phyloP scores from a whole-genome alignment of 495 filamentous ascomycete genomes.

The Copromyces sp. region DNA sequence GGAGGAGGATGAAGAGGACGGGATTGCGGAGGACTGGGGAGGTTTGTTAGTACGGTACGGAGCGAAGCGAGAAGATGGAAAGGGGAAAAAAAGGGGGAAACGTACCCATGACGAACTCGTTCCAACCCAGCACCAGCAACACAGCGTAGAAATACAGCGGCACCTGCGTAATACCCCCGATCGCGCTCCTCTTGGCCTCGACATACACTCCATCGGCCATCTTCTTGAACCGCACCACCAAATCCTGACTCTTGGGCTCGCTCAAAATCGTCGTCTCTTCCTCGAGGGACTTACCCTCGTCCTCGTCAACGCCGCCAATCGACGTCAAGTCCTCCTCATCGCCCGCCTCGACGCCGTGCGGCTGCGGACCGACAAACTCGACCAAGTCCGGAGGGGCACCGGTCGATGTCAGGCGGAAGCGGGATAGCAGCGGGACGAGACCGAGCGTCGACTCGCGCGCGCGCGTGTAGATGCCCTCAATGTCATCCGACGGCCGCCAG shows the following conservation, averaged over 20 bases:
- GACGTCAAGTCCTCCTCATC: conserved; percentile 83
- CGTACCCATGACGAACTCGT: conserved; percentile 87
- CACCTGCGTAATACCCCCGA: conserved; percentile 89
- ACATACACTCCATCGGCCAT: conserved; percentile 94
- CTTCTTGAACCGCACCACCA: conserved; percentile 94
- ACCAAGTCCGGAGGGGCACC: conserved; percentile 67
- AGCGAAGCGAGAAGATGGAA: not conserved
- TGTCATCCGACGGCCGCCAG: conserved; percentile 95
- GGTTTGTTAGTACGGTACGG: conserved; percentile 23
- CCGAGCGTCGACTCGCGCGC: conserved; percentile 84
- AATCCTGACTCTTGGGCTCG: conserved; percentile 78
- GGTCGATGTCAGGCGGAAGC: conserved; percentile 64
- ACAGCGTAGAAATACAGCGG: conserved; percentile 90
- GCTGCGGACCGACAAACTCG: conserved; percentile 70
- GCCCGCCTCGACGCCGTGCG: conserved; percentile 61
- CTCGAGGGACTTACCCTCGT: conserved; percentile 84
- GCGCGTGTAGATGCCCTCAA: conserved; percentile 85
- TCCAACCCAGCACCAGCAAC: conserved; percentile 87
- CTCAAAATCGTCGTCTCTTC: conserved; percentile 92
- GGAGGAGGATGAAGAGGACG: conserved; percentile 78
- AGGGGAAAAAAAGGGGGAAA: conserved; percentile 4
- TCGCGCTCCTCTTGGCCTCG: conserved; percentile 91
- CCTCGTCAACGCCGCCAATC: conserved; percentile 84
- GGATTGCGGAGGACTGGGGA: conserved; percentile 78
- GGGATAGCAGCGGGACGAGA: conserved; percentile 78